Base-by-base conservation (phyloP, 2,329 filamentous ascomycete genomes). In the Alternaria arbusti region DNA sequence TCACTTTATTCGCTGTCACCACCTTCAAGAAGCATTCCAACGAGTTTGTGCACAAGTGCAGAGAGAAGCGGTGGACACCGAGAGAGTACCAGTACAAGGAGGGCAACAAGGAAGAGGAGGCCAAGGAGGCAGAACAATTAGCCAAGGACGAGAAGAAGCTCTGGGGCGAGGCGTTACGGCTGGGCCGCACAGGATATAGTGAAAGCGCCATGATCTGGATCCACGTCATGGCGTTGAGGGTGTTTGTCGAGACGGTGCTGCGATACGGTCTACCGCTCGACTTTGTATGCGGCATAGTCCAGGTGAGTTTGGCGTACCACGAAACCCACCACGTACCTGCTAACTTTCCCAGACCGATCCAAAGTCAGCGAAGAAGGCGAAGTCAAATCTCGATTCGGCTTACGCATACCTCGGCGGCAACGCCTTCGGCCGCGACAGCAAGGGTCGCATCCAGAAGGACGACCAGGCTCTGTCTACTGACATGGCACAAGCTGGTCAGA, bases 181-280 rank as follows among this genome's bases (percentile, higher is more conserved):
- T 97, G 73, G 93, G 91, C 13, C 86, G 94, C 66, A 97, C 93
- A n/a, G 94, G 93, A 15, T 99, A 96, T 89, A 95, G 93, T 77
- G 96, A 99, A 83, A 91, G 91, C 66, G 93, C 97, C 69, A 97
- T 97, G 93, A 91, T 95, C 57, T 97, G 94, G 93, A 87, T 97
- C 54, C 96, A 99, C 78, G 91, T 97, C 26, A 85, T 98, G 75
- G 92, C 94, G 7, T 83, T 99, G 74, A 86, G 96, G 57, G 94
- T 98, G 20, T 99, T 98, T 81, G 96, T 99, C 20, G 96, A 99
- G 86, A 97, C 94, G 6, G 96, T 99, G n/a, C 84, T 99, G 76
- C 89, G 96, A 69, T 99, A 99, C 77, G 96, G 96, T 26, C 81
- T 99, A 73, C 96, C 96, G 51, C 83, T 97, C 68, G 92, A 96